Base-by-base conservation (phyloP, 1,284 basidiomycete genomes). In the Fomitopsis betulina region DNA sequence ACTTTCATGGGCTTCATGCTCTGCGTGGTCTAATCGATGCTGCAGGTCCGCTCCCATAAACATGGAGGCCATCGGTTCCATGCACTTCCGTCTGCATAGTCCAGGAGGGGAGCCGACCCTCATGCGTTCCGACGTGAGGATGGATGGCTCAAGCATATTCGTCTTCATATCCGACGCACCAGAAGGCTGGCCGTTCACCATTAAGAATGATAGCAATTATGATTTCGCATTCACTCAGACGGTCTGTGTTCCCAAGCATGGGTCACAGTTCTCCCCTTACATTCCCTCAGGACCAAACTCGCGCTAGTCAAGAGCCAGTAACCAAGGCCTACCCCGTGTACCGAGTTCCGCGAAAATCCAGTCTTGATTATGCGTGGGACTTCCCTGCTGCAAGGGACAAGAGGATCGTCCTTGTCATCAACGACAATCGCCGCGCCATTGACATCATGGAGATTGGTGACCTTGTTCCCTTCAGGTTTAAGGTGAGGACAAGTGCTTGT, bases 401-500 rank as follows among this genome's bases (percentile, higher is more conserved):
- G 76, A 88, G 87, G 64, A 79, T 99, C 42, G 75, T 85, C 54
- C 76, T 99, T 15, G 75, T 74, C 15, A 82, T 88, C 56, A 87
- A 88, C 49, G 81, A 82, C 17, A 76, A 83, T 49, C 83, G 85
- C n/a, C 83, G 93, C 40, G 76, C 83, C 25, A 79, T 99, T 56
- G 97, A 99, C 69, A 89, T 98, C 60, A 89, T 98, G 85, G 97
- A 98, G 73, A 99, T 99, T 47, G 97, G 97, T 51, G 86, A 93
- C 61, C 82, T 98, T 39, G 75, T 94, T 13, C 97, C 97, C 0
- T 95, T 97, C 79, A 93, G 85, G 71, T 91, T 98, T 70, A 75
- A 78, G 51, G 89, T 90, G 66, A 62, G 80, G 73, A 12, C n/a
- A 1, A 32, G 42, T 43, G 42, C 25, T 3, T 12, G 13, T 17